Evolutionary conservation across 805 yeast species (phyloP).

Genomic region (Candida chauliodis): DNA sequence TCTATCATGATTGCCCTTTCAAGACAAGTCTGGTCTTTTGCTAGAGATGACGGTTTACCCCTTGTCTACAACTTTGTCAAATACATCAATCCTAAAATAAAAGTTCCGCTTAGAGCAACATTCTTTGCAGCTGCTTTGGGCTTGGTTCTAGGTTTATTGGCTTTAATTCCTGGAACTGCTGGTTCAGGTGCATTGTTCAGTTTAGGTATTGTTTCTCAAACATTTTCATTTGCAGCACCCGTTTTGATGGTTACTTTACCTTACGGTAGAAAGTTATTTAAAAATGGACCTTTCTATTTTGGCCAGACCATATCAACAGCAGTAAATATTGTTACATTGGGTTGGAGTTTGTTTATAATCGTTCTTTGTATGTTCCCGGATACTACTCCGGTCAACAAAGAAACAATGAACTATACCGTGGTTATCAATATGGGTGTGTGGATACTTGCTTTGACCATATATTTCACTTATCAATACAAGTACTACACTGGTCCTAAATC

Average conservation of each 20-base stretch:
- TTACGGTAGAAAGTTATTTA: slow-evolving; percentile 44
- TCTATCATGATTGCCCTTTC: slow-evolving; percentile 61
- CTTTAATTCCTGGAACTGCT: slow-evolving; percentile 57
- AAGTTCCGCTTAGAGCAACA: slow-evolving; percentile 68
- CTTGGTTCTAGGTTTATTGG: slow-evolving; percentile 53
- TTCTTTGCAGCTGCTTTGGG: slow-evolving; percentile 49
- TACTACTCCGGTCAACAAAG: slow-evolving; percentile 33
- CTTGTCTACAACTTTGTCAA: slow-evolving; percentile 50
- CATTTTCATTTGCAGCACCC: slow-evolving; percentile 58
- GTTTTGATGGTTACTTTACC: slow-evolving; percentile 50
- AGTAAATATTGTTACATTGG: slow-evolving; percentile 42
- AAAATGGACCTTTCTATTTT: slow-evolving; percentile 65
- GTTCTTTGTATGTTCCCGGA: slow-evolving; percentile 63
- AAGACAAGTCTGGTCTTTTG: slow-evolving; percentile 72
- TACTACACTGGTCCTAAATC: slow-evolving; percentile 54
- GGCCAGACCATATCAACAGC: slow-evolving; percentile 47
- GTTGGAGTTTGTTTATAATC: slow-evolving; percentile 52
- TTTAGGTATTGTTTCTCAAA: slow-evolving; percentile 54
- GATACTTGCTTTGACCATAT: slow-evolving; percentile 51
- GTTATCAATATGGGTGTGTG: slow-evolving; percentile 62
- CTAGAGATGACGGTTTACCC: slow-evolving; percentile 75
- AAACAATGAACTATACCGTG: slow-evolving; percentile 66
- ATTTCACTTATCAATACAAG: slow-evolving; percentile 48
- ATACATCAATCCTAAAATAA: slow-evolving; percentile 49
- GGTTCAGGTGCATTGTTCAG: slow-evolving; percentile 63